Base-by-base conservation (phyloP, 139 green algal species). In the Monoraphidium neglectum region DNA sequence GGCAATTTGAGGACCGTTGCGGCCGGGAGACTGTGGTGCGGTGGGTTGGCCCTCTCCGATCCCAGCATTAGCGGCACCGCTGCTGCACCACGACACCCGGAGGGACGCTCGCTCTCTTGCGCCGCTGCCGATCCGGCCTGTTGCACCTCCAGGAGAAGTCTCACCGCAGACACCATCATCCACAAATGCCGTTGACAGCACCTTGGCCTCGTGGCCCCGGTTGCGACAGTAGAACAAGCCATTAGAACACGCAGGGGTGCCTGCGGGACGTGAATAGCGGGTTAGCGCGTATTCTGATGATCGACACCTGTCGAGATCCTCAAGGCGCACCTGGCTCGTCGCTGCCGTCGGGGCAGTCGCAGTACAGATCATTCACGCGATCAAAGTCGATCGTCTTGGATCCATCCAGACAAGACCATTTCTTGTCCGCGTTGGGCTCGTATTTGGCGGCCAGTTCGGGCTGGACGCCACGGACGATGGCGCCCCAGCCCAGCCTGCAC, bases 321-420 rank as follows among this genome's bases (percentile, higher is more conserved):
- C 4, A 78, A 32, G 5, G 8, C 68, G 10, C 51, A 91, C 94
- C 93, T 84, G 95, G 95, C 82, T 99, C 95, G 57, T 99, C 95
- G 32, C 70, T 91, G 10, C 96, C 95, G 81, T 99, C 96, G 0
- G 81, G 30, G 84, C 95, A 99, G 72, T 99, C 95, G 77, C 95
- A 99, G 79, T 94, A 98, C 72, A 96, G 86, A 70, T 99, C 95
- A 75, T 99, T 98, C 10, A 99, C 82, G 0, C 76, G 77, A 1
- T 53, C 6, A 38, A 86, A 84, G 10, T 83, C 74, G 4, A 98
- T 85, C 1, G 53, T 82, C 38, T 83, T 83, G 10, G 28, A 63
- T 4, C 93, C 89, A 73, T 95, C 89, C 15, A 94, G 62, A 65
- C 93, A 97, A 0, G 49, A 72, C 56, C 95, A 97, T 0, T 65